A percentile compares a stretch with the other conserved stretches of the same genome.
Conservation (phyloP, 768 basidiomycete species). For the Coprinopsis strossmayeri region DNA sequence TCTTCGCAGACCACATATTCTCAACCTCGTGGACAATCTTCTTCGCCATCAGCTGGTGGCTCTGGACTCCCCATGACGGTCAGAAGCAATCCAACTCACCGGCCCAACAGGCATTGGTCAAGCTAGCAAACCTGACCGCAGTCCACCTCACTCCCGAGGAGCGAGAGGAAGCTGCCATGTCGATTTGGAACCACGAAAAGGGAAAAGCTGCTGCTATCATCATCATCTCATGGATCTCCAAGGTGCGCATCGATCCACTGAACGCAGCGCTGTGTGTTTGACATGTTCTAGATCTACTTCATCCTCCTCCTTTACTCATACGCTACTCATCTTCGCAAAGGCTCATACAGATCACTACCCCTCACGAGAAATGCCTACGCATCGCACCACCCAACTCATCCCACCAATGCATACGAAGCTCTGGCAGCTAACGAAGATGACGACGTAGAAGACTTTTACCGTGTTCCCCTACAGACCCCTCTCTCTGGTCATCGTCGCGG, state of each 20-base stretch:
- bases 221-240: constrained; percentile 77
- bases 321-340: constrained; percentile 85
- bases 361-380: constrained; percentile 37
- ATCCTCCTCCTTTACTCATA: constrained; percentile 87
- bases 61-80: constrained; percentile 89
- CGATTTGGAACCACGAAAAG: constrained; percentile 89
- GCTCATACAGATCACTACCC: constrained; percentile 82
- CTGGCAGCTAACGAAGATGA: constrained; percentile 51
- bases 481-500: constrained; percentile 30
- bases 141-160: constrained; percentile 58
- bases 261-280: not conserved
- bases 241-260: constrained; percentile 46
- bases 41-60: constrained; percentile 89
- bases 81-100: constrained; percentile 70
- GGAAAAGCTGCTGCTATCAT: constrained; percentile 73
- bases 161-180: constrained; percentile 64
- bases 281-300: constrained; percentile 75
- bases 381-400: constrained; percentile 21
- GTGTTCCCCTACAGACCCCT: constrained; percentile 47
- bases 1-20: constrained; percentile 86
- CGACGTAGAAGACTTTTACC: constrained; percentile 63
- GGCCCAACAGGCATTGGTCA: constrained; percentile 84
- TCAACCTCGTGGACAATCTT: constrained; percentile 89
- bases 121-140: constrained; percentile 43
- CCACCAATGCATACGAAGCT: constrained; percentile 31